These are phyloP conservation scores for Phellopilus nigrolimitatus DNA, from an alignment of 1,284 basidiomycete genomes.

Conservation along the genomic window DNA sequence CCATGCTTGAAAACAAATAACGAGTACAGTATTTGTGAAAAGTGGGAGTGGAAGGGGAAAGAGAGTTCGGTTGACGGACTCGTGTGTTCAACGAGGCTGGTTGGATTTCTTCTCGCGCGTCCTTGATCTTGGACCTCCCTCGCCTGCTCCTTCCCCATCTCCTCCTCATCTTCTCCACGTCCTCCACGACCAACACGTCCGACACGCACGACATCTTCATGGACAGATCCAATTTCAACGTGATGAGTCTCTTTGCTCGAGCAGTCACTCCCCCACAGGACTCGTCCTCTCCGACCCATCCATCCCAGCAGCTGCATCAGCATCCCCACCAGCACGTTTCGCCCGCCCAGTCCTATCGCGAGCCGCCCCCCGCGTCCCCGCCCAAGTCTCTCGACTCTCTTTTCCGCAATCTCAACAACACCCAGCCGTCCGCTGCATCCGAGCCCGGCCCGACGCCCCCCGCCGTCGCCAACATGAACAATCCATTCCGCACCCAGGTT, in stretches of 20 bases:
- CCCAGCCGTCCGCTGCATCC: slow-evolving; percentile 26
- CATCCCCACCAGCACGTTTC: slow-evolving; percentile 32
- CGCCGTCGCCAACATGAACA: slow-evolving; percentile 29
- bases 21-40: too few relatives aligned
- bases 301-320: slow-evolving; percentile 33
- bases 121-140: too few relatives aligned
- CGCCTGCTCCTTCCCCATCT: neutral
- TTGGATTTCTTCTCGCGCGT: too few relatives aligned
- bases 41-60: too few relatives aligned
- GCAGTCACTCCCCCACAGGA: slow-evolving; percentile 47
- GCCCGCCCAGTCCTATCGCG: slow-evolving; percentile 32
- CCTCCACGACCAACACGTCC: slow-evolving; percentile 19
- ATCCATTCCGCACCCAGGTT: slow-evolving; percentile 31
- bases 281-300: slow-evolving; percentile 26
- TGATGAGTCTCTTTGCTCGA: slow-evolving; percentile 55
- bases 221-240: slow-evolving; percentile 29
- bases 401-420: slow-evolving; percentile 45
- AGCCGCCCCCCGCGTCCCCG: slow-evolving; percentile 32
- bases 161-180: slow-evolving; percentile 13
- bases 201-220: slow-evolving; percentile 26
- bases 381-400: slow-evolving; percentile 53
- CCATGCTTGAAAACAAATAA: too few relatives aligned
- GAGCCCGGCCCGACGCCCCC: slow-evolving; percentile 32
- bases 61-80: too few relatives aligned
- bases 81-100: too few relatives aligned